These are phyloP conservation scores for Lasiodiplodia sp. DNA, from an alignment of 2,329 filamentous ascomycete species.

Conservation along the genomic window DNA sequence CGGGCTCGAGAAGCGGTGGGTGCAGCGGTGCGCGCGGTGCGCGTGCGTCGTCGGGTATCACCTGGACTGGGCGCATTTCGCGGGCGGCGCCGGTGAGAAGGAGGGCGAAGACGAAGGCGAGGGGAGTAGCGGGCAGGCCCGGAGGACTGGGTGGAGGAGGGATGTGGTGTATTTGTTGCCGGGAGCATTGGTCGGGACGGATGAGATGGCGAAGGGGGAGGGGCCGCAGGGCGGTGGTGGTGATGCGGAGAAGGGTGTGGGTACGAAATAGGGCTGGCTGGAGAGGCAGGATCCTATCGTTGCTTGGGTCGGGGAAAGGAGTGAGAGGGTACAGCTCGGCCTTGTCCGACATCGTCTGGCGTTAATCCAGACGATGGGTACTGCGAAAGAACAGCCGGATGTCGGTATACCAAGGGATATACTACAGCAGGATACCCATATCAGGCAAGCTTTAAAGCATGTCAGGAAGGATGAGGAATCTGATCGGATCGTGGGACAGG, in stretches of 20 bases:
- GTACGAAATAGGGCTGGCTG: neutral
- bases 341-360: neutral
- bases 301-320: neutral
- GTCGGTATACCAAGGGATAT: neutral
- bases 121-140: constrained; percentile 34
- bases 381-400: neutral
- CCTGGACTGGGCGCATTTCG: constrained; percentile 61
- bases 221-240: constrained; percentile 30
- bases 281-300: neutral
- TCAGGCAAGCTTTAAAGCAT: neutral
- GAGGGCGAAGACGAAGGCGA: constrained; percentile 46
- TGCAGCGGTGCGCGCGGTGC: constrained; percentile 68
- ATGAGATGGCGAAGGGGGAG: constrained; percentile 59
- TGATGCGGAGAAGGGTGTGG: neutral
- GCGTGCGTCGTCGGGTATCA: constrained; percentile 68
- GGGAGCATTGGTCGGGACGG: constrained; percentile 65
- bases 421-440: neutral
- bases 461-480: neutral
- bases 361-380: neutral
- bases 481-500: neutral
- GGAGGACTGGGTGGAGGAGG: constrained; percentile 44
- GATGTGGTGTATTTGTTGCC: constrained; percentile 68
- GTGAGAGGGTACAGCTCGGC: neutral
- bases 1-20: constrained; percentile 71
- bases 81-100: constrained; percentile 34